These are phyloP conservation scores for Aspergillus amoenus DNA, from an alignment of 2,329 filamentous ascomycete genomes.

Conservation along the genomic window DNA sequence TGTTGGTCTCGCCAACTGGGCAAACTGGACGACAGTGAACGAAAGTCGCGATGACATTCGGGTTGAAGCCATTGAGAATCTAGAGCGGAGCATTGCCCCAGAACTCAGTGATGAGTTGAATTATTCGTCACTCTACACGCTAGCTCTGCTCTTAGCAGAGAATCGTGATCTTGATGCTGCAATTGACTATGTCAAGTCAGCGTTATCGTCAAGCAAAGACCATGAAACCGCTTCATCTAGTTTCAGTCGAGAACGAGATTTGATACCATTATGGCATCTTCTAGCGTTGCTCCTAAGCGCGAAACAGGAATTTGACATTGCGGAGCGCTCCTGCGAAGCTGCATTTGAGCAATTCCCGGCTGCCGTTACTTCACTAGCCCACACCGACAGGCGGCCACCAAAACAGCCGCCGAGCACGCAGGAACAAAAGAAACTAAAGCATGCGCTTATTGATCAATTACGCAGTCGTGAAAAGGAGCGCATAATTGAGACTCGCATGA, in stretches of 20 bases:
- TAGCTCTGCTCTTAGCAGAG: conserved; percentile 85
- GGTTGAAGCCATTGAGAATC: conserved; percentile 70
- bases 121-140: conserved; percentile 73
- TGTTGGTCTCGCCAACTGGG: conserved; percentile 83
- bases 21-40: conserved; percentile 74
- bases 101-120: conserved; percentile 67
- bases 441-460: conserved; percentile 72
- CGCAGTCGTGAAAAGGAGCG: conserved; percentile 79
- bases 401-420: conserved; percentile 24
- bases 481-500: conserved; percentile 94
- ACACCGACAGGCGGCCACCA: conserved; percentile 47
- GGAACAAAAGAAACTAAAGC: conserved; percentile 22
- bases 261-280: conserved; percentile 89
- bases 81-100: conserved; percentile 70
- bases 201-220: conserved; percentile 58
- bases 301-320: conserved; percentile 78
- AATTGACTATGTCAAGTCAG: conserved; percentile 77
- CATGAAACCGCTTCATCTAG: conserved; percentile 25
- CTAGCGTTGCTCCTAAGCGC: conserved; percentile 82
- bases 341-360: conserved; percentile 88
- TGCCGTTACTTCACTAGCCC: conserved; percentile 67
- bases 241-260: conserved; percentile 43
- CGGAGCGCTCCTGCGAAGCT: conserved; percentile 79
- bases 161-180: conserved; percentile 76
- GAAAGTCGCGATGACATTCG: conserved; percentile 71